Base-by-base conservation (phyloP, 495 filamentous ascomycete species). In the Neurospora sp. region DNA sequence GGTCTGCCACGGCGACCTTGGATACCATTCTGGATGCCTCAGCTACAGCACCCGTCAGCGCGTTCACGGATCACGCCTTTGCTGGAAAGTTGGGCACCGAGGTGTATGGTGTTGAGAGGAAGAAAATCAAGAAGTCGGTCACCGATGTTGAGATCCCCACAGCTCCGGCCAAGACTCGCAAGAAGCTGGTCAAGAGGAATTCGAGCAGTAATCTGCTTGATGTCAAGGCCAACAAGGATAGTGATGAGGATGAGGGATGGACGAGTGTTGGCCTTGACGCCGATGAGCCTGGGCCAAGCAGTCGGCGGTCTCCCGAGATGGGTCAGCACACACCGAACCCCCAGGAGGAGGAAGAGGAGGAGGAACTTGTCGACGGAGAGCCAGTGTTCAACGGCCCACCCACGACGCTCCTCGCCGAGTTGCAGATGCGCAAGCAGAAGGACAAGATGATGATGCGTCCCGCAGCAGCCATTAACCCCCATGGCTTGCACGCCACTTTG, bases 11-110 rank as follows among this genome's bases (percentile, higher is more conserved):
- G 75, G 91, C 88, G 41, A 98, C 95, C 0, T 86, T 99, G 10
- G 96, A 99, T 72, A 96, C 90, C 77, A 96, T 99, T 62, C 86
- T 99, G 11, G 93, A 98, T 81, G 96, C 96, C n/a, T 97, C 96
- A 5, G 93, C 94, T 4, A 87, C 87, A 74, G 96, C 96, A 3
- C 96, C 96, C n/a, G 93, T 97, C 60, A 93, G 87, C 60, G 96
- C 96, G 70, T 98, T 98, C 77, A 97, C 93, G 0, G 94, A 98
- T 78, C 96, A 99, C 81, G 91, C 92, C 11, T 93, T 92, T 74
- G 92, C 91, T 39, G 95, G 94, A 16, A 88, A 89, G 69, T 79
- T 91, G 18, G 91, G 91, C 70, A 79, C 86, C 1, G 88, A 93
- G 76, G 87, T 93, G 0, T 92, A 93, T 76, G 87, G 87, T 2